A percentile compares a stretch with the other conserved stretches of the same genome.
Evolutionary conservation across 805 yeast genomes (phyloP).

Genomic region (Debaryomyces tyrocola): DNA sequence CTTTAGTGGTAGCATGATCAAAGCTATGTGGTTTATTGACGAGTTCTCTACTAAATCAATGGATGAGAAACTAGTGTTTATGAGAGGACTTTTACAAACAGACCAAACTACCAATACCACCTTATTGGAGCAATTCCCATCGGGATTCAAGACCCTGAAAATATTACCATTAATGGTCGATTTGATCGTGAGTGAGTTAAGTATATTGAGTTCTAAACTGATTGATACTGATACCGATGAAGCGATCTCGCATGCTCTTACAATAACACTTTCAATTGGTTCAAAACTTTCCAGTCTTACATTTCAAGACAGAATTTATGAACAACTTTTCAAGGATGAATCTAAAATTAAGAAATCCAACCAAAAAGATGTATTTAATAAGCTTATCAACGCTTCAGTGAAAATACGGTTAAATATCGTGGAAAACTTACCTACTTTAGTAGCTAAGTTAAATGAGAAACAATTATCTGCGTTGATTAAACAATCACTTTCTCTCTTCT

Average conservation of each 20-base stretch:
- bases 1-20: slow-evolving; percentile 81
- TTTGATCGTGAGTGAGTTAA: slow-evolving; percentile 43
- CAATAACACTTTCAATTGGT: slow-evolving; percentile 63
- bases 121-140: slow-evolving; percentile 33
- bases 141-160: slow-evolving; percentile 60
- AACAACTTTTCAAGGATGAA: slow-evolving; percentile 33
- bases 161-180: slow-evolving; percentile 69
- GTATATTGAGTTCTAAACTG: slow-evolving; percentile 15
- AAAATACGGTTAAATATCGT: slow-evolving; percentile 30
- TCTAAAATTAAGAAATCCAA: slow-evolving; percentile 19
- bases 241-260: slow-evolving; percentile 47
- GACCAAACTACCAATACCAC: slow-evolving; percentile 12
- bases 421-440: slow-evolving; percentile 49
- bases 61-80: slow-evolving; percentile 66
- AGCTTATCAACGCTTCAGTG: slow-evolving; percentile 31
- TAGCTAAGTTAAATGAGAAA: slow-evolving; percentile 49
- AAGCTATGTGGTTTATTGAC: slow-evolving; percentile 78
- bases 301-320: slow-evolving; percentile 69
- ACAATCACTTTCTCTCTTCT: slow-evolving; percentile 40
- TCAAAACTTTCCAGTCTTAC: slow-evolving; percentile 69
- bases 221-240: slow-evolving; percentile 32
- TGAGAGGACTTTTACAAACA: slow-evolving; percentile 57
- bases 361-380: slow-evolving; percentile 18
- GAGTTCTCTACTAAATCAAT: slow-evolving; percentile 73
- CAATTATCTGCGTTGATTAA: slow-evolving; percentile 52